These are phyloP conservation scores for Trichosporon coremiiforme DNA, from an alignment of 1,284 basidiomycete genomes.

Conservation along the genomic window DNA sequence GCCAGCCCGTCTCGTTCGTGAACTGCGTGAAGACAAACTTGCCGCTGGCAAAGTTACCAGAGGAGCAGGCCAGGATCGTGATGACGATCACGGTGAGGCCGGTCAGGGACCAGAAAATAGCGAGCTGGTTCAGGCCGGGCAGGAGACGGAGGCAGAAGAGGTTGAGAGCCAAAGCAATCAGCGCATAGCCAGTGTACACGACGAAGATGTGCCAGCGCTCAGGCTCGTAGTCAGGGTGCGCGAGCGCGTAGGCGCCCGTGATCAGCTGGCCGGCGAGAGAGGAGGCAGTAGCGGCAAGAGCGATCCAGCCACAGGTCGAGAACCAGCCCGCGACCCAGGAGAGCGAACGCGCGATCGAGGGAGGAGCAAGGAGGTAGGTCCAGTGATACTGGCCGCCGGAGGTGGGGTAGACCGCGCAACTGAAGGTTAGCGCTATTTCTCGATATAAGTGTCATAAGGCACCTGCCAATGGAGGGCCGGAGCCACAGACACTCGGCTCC, in stretches of 20 bases:
- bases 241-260: constrained; percentile 53
- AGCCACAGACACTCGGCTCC: neutral
- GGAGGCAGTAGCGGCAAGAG: constrained; percentile 47
- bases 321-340: constrained; percentile 7
- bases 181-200: constrained; percentile 42
- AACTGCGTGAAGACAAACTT: constrained; percentile 57
- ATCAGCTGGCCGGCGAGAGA: constrained; percentile 48
- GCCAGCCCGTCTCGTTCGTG: constrained; percentile 59
- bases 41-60: constrained; percentile 53
- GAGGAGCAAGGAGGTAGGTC: constrained; percentile 48
- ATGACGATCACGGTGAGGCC: constrained; percentile 53
- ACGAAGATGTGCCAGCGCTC: constrained; percentile 46
- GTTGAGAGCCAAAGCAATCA: constrained; percentile 39
- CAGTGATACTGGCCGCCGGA: constrained; percentile 57
- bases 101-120: constrained; percentile 47
- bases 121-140: constrained; percentile 49
- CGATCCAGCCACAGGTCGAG: constrained; percentile 51
- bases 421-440: neutral
- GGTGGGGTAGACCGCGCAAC: neutral
- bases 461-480: neutral
- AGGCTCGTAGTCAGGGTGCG: constrained; percentile 47
- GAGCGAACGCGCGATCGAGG: neutral
- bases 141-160: constrained; percentile 31
- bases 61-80: constrained; percentile 50
- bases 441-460: neutral